Conservation (phyloP, 148 eudicot species). For the Cornus suecica region DNA sequence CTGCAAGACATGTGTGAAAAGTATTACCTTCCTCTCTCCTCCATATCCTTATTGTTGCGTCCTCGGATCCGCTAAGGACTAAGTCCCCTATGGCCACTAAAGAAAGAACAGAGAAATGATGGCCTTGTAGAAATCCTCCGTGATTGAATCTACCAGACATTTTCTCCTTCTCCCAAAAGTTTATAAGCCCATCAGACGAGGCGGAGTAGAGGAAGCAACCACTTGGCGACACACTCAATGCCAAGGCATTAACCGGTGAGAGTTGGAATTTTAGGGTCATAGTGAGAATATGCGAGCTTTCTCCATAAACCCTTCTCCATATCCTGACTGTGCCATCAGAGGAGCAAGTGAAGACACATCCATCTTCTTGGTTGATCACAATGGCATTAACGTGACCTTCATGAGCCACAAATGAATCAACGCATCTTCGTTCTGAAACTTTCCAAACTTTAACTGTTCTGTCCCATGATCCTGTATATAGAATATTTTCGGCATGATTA, state of each 20-base stretch:
- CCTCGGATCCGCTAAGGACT: conserved; percentile 69
- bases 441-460: conserved; percentile 58
- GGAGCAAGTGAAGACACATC: conserved; percentile 60
- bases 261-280: conserved; percentile 54
- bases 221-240: conserved; percentile 29
- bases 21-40: conserved; percentile 45
- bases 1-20: conserved; percentile 51
- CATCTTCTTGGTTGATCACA: conserved; percentile 56
- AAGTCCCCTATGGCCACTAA: conserved; percentile 41
- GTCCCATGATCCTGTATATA: conserved; percentile 69
- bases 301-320: conserved; percentile 63
- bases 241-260: conserved; percentile 58
- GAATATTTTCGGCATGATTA: conserved; percentile 46
- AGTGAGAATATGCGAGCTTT: conserved; percentile 52
- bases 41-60: conserved; percentile 66
- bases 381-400: conserved; percentile 46
- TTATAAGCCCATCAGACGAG: conserved; percentile 58
- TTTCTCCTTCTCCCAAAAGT: conserved; percentile 58
- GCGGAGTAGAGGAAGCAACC: conserved; percentile 56
- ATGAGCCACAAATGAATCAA: conserved; percentile 66
- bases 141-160: conserved; percentile 54
- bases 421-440: conserved; percentile 37
- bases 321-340: conserved; percentile 62
- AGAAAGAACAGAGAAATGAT: conserved; percentile 55
- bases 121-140: conserved; percentile 63